Conservation (phyloP, 345 rosid species). For the Ceriops decandra region DNA sequence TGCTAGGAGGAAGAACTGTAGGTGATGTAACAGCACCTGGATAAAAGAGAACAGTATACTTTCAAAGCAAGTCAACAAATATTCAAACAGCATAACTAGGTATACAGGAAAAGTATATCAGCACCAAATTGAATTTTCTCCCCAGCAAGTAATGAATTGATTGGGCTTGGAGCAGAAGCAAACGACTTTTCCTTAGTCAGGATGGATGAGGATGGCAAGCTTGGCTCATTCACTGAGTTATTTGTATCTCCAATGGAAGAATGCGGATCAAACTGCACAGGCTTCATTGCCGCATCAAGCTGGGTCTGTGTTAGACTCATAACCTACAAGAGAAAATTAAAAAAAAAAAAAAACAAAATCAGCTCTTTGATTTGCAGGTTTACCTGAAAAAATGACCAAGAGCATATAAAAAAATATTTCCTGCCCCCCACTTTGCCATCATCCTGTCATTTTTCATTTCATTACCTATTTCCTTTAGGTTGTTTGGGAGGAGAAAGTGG, state of each 20-base stretch:
- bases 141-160: constrained; percentile 85
- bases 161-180: constrained; percentile 61
- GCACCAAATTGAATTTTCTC: constrained; percentile 97
- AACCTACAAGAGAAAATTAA: constrained; percentile 45
- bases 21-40: constrained; percentile 96
- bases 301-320: constrained; percentile 80
- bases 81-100: background rate
- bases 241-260: constrained; percentile 61
- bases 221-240: constrained; percentile 47
- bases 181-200: constrained; percentile 58
- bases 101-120: constrained; percentile 21
- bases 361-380: constrained; percentile 6
- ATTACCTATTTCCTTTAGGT: too few species aligned
- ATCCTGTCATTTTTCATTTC: too few species aligned
- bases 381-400: background rate
- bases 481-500: too few species aligned
- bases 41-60: constrained; percentile 15
- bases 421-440: too few species aligned
- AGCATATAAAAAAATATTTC: background rate
- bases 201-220: constrained; percentile 46
- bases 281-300: constrained; percentile 88
- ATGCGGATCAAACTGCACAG: constrained; percentile 59
- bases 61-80: constrained; percentile 1
- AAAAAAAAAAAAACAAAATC: background rate
- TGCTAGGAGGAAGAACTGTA: constrained; percentile 53